These are phyloP conservation scores for Phtheirospermum japonicum DNA, from an alignment of 257 asterid genomes.

Conservation along the genomic window DNA sequence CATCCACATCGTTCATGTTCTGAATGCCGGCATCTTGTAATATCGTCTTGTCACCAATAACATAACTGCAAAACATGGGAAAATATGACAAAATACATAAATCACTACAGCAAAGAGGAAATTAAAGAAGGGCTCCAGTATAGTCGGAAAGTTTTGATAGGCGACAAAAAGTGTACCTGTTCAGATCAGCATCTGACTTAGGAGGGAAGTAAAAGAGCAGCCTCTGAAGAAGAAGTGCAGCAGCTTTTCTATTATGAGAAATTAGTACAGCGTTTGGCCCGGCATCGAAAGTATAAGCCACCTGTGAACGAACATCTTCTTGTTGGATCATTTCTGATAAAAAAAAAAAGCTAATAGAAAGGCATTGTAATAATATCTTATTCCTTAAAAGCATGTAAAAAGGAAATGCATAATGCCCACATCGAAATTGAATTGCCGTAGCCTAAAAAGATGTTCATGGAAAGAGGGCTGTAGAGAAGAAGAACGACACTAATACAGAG, in stretches of 20 bases:
- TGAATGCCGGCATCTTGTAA: slow-evolving; percentile 79
- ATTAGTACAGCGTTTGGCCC: slow-evolving; percentile 95
- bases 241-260: slow-evolving; percentile 71
- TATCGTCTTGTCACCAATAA: slow-evolving; percentile 87
- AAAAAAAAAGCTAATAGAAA: no score
- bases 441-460: no score
- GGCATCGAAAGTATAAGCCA: slow-evolving; percentile 92
- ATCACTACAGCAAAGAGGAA: no score
- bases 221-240: slow-evolving; percentile 73
- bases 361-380: slow-evolving; percentile 14
- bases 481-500: no score
- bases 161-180: slow-evolving; percentile 67
- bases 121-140: no score
- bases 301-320: slow-evolving; percentile 41
- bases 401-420: neutral
- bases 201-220: slow-evolving; percentile 88
- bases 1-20: slow-evolving; percentile 65
- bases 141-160: no score
- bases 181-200: slow-evolving; percentile 63
- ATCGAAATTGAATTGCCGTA: neutral
- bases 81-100: no score
- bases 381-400: slow-evolving; percentile 15
- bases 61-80: slow-evolving; percentile 48
- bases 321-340: no score
- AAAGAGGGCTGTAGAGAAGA: no score